Percentiles rank a stretch among this genome's conserved stretches.
Evolutionary conservation across 208 protist genomes (phyloP).

Genomic region (Giardia muris): DNA sequence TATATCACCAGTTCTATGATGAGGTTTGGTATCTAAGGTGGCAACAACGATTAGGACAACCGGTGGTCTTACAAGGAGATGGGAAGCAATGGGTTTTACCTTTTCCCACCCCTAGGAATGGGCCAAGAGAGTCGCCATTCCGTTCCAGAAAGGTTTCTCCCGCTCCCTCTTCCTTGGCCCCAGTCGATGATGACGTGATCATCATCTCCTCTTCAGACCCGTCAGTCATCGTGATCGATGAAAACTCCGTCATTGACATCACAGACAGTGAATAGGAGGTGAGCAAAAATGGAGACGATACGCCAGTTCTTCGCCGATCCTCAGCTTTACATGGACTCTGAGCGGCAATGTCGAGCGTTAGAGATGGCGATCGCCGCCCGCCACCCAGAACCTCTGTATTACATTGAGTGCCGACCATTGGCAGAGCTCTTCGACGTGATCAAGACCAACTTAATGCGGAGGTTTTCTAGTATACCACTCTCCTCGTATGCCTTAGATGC

Average conservation of each 20-base stretch:
- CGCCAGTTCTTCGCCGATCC: not conserved
- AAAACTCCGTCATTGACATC: too few species aligned
- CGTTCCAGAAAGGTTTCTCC: too few species aligned
- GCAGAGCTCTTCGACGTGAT: not conserved
- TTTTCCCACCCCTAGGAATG: too few species aligned
- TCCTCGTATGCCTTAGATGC: not conserved
- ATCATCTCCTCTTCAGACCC: too few species aligned
- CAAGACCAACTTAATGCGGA: not conserved
- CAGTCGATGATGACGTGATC: too few species aligned
- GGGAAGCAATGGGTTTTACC: too few species aligned
- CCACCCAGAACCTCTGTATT: not conserved
- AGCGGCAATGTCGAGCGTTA: not conserved
- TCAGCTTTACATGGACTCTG: not conserved
- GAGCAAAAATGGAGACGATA: not conserved
- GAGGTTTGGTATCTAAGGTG: not conserved
- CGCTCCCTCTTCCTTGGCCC: too few species aligned
- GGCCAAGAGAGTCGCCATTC: too few species aligned
- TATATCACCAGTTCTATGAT: not conserved
- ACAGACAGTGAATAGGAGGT: too few species aligned
- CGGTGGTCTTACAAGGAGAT: too few species aligned
- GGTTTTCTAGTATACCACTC: not conserved
- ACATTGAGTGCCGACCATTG: not conserved
- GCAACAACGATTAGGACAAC: too few species aligned
- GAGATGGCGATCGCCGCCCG: not conserved
- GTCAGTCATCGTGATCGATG: too few species aligned